Base-by-base conservation (phyloP, 2,329 filamentous ascomycete genomes). In the Diaporthe helianthi region DNA sequence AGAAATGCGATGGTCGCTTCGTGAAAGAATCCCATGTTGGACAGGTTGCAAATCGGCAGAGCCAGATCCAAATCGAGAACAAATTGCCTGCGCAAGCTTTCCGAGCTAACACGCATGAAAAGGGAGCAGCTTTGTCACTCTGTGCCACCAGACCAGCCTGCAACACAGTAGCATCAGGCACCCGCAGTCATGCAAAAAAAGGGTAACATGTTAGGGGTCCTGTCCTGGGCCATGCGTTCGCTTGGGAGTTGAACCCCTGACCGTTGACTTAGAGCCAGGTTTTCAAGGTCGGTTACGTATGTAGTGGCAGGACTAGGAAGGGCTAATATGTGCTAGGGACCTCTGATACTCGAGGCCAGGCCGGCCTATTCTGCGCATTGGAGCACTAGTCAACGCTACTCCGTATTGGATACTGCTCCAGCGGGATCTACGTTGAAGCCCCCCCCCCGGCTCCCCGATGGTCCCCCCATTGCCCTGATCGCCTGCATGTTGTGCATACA, bases 21-120 rank as follows among this genome's bases (percentile, higher is more conserved):
- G 29, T 44, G 44, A 47, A 36, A 61, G 58, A 47, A 47, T 54
- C 13, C 24, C 51, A 55, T 55, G 64, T 58, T 47, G 44, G 44
- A n/a, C 36, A 33, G 46, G 49, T 66, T 13, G n/a, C 58, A 61
- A 22, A 61, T 49, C 58, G 44, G 15, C 13, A 36, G 44, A 49
- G 49, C 58, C 29, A 49, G 58, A 49, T 63, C 44, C 44, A 36
- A 29, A 49, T 49, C 29, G n/a, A n/a, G n/a, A n/a, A n/a, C n/a
- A n/a, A n/a, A n/a, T n/a, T n/a, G n/a, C n/a, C n/a, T n/a, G 12
- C 58, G 36, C 44, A 29, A 33, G 13, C 19, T 6, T n/a, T 15
- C 19, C 38, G 26, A 61, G 38, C 55, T 61, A 47, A 33, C 38
- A 61, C 7, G 17, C 36, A 29, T 44, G 3, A 24, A 60, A 29